Evolutionary conservation across 305 asterid species (phyloP).

Genomic region (Petunia hybrid): DNA sequence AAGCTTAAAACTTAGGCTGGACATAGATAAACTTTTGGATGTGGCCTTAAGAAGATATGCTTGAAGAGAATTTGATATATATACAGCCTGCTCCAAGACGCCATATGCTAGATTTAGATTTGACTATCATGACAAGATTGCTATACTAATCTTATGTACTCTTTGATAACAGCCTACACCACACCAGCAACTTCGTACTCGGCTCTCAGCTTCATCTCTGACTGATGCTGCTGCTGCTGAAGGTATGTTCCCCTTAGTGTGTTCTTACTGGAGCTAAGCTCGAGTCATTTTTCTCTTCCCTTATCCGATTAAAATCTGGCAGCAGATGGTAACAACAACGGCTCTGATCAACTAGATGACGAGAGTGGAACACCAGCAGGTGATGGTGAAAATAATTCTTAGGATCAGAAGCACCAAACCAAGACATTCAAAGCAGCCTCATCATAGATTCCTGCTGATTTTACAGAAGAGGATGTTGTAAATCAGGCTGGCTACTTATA

Average conservation of each 20-base stretch:
- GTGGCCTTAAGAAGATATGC: neutral
- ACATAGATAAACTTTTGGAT: too few relatives aligned
- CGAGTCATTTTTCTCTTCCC: neutral
- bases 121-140: neutral
- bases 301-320: neutral
- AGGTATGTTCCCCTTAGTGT: conserved; percentile 42
- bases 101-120: neutral
- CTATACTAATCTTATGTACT: neutral
- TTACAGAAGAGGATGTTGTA: neutral
- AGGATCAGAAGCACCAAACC: conserved; percentile 26
- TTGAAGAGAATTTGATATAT: neutral
- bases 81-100: conserved; percentile 7
- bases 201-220: conserved; percentile 65
- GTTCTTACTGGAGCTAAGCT: conserved; percentile 19
- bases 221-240: conserved; percentile 49
- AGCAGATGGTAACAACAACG: conserved; percentile 23
- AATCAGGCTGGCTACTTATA: conserved; percentile 10
- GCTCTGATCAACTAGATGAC: conserved; percentile 26
- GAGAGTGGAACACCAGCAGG: conserved; percentile 17
- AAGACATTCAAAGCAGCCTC: conserved; percentile 2
- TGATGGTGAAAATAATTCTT: conserved; percentile 3
- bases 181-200: conserved; percentile 66
- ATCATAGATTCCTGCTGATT: neutral
- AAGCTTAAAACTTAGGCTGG: neutral
- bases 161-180: conserved; percentile 71